A percentile compares a stretch with the other conserved stretches of the same genome.
Evolutionary conservation across 441 rosid species (phyloP).

Genomic region (Adansonia rubrostipa): DNA sequence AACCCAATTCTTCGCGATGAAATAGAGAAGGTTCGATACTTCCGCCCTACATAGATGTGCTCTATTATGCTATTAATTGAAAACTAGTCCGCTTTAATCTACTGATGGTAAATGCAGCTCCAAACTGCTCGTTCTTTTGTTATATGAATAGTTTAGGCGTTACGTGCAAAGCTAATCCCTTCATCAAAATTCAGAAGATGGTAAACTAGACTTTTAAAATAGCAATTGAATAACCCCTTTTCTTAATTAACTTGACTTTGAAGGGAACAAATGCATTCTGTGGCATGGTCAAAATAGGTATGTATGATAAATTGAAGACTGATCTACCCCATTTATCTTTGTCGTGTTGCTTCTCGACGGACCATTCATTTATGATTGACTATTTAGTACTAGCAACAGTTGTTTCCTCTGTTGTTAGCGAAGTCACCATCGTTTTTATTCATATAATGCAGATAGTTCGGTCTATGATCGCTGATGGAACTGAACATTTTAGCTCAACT

Average conservation of each 20-base stretch:
- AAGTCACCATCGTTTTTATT: not conserved
- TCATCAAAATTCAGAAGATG: not conserved
- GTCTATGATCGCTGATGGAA: slow-evolving; percentile 62
- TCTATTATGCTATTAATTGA: not conserved
- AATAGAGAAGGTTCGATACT: slow-evolving; percentile 71
- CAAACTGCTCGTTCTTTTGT: slow-evolving; percentile 4
- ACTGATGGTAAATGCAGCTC: not conserved
- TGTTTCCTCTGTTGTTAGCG: not conserved
- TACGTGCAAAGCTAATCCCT: not conserved
- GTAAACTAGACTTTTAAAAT: not conserved
- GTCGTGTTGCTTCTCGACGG: not conserved
- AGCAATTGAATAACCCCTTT: not conserved
- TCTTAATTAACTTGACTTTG: not conserved
- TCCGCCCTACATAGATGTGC: not conserved
- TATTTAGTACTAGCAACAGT: not conserved
- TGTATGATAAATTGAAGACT: not conserved
- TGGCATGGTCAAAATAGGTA: not conserved
- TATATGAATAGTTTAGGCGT: not conserved
- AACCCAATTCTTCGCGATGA: slow-evolving; percentile 64
- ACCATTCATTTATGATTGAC: not conserved
- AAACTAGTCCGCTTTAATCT: not conserved
- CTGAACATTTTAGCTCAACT: slow-evolving; percentile 45
- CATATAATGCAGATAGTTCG: slow-evolving; percentile 59
- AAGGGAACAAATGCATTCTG: not conserved
- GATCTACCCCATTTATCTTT: not conserved